A percentile compares a stretch with the other conserved stretches of the same genome.
phyloP scores from a whole-genome alignment of 371 early-diverging fungal genomes.

The Paraphysoderma sedebokerense region DNA sequence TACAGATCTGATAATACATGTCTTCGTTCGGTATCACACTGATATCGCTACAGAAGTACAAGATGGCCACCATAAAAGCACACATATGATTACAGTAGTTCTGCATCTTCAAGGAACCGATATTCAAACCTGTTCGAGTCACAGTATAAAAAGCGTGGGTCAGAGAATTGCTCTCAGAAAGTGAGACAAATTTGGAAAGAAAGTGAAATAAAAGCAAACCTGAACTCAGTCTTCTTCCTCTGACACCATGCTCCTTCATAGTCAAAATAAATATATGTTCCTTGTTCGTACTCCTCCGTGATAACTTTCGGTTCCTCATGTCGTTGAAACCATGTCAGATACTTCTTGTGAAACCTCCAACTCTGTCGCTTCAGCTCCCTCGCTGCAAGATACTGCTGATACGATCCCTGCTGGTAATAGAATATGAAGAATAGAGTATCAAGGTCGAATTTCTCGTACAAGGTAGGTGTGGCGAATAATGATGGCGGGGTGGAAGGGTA shows the following conservation, averaged over 20 bases:
- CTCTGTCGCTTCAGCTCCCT: conserved; percentile 90
- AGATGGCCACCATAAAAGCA: too few species aligned
- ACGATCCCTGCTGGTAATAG: conserved; percentile 92
- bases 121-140: conserved; percentile 55
- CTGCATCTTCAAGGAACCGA: conserved; percentile 59
- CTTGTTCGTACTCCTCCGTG: conserved; percentile 95
- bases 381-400: conserved; percentile 94
- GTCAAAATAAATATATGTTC: conserved; percentile 98
- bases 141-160: neutral
- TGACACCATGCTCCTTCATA: conserved; percentile 97
- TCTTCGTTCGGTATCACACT: too few species aligned
- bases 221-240: conserved; percentile 90
- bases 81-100: neutral
- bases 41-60: too few species aligned
- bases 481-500: conserved; percentile 77
- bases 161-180: neutral
- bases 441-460: conserved; percentile 82
- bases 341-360: conserved; percentile 99
- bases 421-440: conserved; percentile 98
- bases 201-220: conserved; percentile 14
- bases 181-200: neutral
- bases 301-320: conserved; percentile 94
- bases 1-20: too few species aligned
- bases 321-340: conserved; percentile 97
- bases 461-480: conserved; percentile 58